Percentiles rank a stretch among this genome's conserved stretches.
phyloP scores from a whole-genome alignment of 2,329 filamentous ascomycete genomes.

The Boeremia lycopersici region DNA sequence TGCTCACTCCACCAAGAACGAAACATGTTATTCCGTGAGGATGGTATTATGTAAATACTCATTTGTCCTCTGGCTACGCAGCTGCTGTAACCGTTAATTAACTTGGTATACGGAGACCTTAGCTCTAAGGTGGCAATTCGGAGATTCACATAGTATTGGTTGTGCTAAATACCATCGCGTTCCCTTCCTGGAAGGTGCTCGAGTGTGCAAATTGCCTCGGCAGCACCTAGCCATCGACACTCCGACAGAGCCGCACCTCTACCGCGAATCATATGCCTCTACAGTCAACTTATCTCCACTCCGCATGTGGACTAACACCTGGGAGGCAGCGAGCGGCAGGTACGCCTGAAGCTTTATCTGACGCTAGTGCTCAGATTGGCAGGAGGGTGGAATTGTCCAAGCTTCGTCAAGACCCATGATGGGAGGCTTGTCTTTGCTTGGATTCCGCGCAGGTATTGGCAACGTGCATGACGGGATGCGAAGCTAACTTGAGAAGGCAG shows the following conservation, averaged over 20 bases:
- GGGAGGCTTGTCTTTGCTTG: conserved; percentile 17
- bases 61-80: too few relatives aligned
- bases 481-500: conserved; percentile 15
- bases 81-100: too few relatives aligned
- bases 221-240: not conserved
- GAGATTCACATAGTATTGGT: too few relatives aligned
- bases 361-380: conserved; percentile 4
- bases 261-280: conserved; percentile 1
- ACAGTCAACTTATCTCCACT: conserved; percentile 3
- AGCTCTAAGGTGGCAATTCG: too few relatives aligned
- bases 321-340: conserved; percentile 3
- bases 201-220: conserved; percentile 12
- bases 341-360: conserved; percentile 8
- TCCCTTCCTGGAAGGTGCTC: conserved; percentile 16
- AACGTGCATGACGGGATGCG: not conserved
- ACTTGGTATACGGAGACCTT: too few relatives aligned
- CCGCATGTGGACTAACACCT: not conserved
- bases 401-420: conserved; percentile 6
- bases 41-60: too few relatives aligned
- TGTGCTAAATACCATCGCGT: not conserved
- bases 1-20: too few relatives aligned
- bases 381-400: conserved; percentile 14
- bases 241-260: not conserved
- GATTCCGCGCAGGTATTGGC: conserved; percentile 2
- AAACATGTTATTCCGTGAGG: too few relatives aligned